These are phyloP conservation scores for Penicillium lividum DNA, from an alignment of 495 filamentous ascomycete species.

Conservation along the genomic window DNA sequence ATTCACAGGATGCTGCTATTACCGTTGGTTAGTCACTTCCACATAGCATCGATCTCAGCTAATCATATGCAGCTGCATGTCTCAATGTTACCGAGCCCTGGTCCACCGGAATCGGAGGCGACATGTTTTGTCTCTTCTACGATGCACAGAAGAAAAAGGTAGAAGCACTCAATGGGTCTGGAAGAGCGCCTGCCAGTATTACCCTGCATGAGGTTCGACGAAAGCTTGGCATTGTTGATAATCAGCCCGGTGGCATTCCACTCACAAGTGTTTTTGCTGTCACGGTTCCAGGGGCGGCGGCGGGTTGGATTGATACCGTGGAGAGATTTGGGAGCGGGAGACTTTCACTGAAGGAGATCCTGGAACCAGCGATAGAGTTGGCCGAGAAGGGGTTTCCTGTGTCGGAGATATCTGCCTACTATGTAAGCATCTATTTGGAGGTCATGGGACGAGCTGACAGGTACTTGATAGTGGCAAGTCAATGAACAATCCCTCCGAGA, in stretches of 20 bases:
- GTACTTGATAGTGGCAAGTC: not conserved
- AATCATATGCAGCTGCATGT: slow-evolving; percentile 1
- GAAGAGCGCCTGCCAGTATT: not conserved
- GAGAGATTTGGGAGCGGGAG: slow-evolving; percentile 7
- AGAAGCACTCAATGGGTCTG: not conserved
- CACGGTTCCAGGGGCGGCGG: slow-evolving; percentile 3
- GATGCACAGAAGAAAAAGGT: not conserved
- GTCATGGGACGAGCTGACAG: not conserved
- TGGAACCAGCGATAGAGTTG: not conserved
- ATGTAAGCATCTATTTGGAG: not conserved
- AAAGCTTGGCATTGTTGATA: not conserved
- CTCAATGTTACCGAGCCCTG: slow-evolving; percentile 4
- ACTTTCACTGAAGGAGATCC: not conserved
- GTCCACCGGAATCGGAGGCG: slow-evolving; percentile 6
- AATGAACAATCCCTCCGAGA: not conserved
- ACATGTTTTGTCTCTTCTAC: slow-evolving; percentile 6
- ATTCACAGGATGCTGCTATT: not conserved
- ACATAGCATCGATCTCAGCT: not conserved
- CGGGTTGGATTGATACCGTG: slow-evolving; percentile 5
- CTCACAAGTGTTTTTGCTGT: not conserved
- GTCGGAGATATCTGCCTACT: slow-evolving; percentile 1
- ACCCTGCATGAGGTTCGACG: not conserved
- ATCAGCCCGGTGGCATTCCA: not conserved
- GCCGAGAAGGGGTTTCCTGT: slow-evolving; percentile 1
- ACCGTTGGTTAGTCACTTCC: not conserved